Evolutionary conservation across 1,284 basidiomycete species (phyloP), one percentile per base, ranked within the genome.

Genomic region (Tranzscheliella williamsii): DNA sequence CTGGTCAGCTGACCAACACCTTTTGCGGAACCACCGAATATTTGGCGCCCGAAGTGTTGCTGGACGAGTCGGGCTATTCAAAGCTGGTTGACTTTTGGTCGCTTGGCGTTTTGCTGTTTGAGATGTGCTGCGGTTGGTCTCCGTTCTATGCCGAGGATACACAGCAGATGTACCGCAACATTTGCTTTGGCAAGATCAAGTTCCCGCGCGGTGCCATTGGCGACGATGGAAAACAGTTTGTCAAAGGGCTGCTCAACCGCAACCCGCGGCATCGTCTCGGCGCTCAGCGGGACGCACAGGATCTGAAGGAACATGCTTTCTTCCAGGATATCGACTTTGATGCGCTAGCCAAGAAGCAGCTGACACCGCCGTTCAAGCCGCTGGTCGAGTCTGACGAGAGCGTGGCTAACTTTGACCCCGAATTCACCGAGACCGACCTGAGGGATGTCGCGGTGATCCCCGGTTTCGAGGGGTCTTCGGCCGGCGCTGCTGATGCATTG

Each of bases 81-180:
- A 98, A 98, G 80, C 86, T 96, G 47, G 95, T 99, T 67, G 95
- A 99, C 78, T 98, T 98, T 78, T 99, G 95, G 95, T 91, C 88
- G 39, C 81, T 97, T 11, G 93, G 92, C 39, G 75, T 76, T 37
- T 57, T 81, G 18, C 65, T 81, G 4, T 81, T 81, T 48, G 79
- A 81, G 43, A 98, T 99, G 95, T 98, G 94, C 78, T 98, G 95
- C 73, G 95, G 95, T 15, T 98, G 95, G 95, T 92, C 89, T 78
- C 95, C 95, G 27, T 99, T 99, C 81, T 99, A 98, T 76, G 94
- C 94, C 13, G 95, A 98, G 74, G 95, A 98, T 78, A 97, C 92
- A 15, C 94, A 99, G 79, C 91, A 96, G 80, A 99, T 99, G 95
- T 99, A 99, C 83, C 92, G 92, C 84, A 90, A 94, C 81, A 98